Evolutionary conservation across 1,284 basidiomycete species (phyloP).

Genomic region (Malassezia equina): DNA sequence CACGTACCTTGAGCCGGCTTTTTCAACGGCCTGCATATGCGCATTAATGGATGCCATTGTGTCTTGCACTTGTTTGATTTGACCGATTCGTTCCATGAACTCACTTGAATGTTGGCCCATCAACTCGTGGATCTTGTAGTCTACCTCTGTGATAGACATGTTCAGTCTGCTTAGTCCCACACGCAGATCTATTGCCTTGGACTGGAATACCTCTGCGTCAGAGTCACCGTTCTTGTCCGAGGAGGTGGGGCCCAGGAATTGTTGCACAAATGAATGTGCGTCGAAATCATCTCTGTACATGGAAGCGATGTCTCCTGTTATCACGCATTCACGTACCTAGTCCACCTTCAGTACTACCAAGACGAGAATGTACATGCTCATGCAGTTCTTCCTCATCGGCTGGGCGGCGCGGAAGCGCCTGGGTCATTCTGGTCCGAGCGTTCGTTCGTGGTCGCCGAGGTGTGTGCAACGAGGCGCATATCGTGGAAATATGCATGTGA

Average conservation of each 20-base stretch:
- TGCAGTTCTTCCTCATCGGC: not conserved
- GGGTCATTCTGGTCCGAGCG: not conserved
- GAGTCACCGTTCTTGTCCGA: not conserved
- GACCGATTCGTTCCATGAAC: conserved; percentile 1
- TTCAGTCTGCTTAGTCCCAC: conserved; percentile 12
- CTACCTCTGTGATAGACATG: conserved; percentile 11
- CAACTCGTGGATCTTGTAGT: conserved; percentile 13
- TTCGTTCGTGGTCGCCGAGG: not conserved
- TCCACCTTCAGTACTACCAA: not conserved
- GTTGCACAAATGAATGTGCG: conserved; percentile 6
- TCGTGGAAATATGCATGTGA: not conserved
- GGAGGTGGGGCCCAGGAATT: conserved; percentile 1
- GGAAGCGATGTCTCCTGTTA: not conserved
- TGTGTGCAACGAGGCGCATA: not conserved
- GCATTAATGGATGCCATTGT: not conserved
- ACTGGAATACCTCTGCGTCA: not conserved
- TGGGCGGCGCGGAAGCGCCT: not conserved
- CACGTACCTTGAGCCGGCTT: not conserved
- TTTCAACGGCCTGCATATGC: not conserved
- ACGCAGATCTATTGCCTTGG: conserved; percentile 4
- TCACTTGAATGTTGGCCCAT: not conserved
- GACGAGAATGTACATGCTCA: not conserved
- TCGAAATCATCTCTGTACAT: conserved; percentile 11
- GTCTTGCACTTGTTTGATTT: not conserved
- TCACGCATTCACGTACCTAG: not conserved